phyloP scores from a whole-genome alignment of 2,329 filamentous ascomycete genomes.

The Penicillium brasilianum region DNA sequence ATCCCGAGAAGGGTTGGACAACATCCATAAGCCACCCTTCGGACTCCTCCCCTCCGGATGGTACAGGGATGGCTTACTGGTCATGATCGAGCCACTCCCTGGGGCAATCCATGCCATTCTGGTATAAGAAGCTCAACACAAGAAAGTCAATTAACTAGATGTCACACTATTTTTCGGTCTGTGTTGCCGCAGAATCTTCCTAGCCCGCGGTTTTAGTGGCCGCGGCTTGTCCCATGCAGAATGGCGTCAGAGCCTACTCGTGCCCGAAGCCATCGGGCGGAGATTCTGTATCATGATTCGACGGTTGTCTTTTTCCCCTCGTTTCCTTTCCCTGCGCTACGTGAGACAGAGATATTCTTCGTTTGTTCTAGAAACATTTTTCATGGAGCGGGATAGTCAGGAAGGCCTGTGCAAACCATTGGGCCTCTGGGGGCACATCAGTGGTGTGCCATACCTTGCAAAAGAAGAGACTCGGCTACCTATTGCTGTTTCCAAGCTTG shows the following conservation, averaged over 20 bases:
- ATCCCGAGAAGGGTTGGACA: not conserved
- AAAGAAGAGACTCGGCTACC: not conserved
- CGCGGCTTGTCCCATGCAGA: not conserved
- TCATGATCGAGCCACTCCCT: not conserved
- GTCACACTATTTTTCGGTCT: not conserved
- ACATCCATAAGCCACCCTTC: not conserved
- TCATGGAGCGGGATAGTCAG: not conserved
- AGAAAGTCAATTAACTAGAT: not conserved
- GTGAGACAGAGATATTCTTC: not conserved
- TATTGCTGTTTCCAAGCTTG: not conserved
- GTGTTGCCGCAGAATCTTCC: not conserved
- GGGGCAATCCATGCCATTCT: not conserved
- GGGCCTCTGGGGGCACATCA: not conserved
- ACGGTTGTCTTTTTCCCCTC: not conserved
- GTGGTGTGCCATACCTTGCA: not conserved
- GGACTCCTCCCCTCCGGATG: not conserved
- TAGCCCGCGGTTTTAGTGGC: not conserved
- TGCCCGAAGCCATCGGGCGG: not conserved
- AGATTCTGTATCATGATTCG: not conserved
- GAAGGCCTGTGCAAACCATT: not conserved
- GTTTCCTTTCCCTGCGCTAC: not conserved
- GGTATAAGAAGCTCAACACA: not conserved
- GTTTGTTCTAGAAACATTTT: not conserved
- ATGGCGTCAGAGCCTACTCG: not conserved
- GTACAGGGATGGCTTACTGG: not conserved